Evolutionary conservation across 2,329 filamentous ascomycete genomes (phyloP).

Genomic region (Colletotrichum sp.): DNA sequence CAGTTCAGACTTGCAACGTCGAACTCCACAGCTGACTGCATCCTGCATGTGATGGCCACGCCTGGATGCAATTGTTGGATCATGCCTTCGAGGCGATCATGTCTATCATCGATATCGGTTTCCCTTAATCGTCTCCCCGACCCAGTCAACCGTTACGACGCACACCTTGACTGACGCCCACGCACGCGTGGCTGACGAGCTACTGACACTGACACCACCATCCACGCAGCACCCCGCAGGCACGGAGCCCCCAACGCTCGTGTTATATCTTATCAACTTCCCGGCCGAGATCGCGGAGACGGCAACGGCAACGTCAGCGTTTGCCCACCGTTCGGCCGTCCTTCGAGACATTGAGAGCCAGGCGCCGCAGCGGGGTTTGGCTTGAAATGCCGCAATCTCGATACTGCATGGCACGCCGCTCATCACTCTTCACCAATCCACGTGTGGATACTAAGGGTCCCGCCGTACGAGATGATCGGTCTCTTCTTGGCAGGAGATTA

Average conservation of each 20-base stretch:
- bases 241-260: slow-evolving; percentile 1
- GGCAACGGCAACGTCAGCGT: slow-evolving; percentile 9
- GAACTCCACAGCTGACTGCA: background rate
- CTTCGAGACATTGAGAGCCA: background rate
- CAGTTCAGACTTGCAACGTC: background rate
- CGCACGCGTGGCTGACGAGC: background rate
- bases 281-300: slow-evolving; percentile 19
- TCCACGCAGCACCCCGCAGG: background rate
- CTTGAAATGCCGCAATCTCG: slow-evolving; percentile 17
- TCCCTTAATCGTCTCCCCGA: background rate
- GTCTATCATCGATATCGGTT: background rate
- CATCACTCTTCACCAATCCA: slow-evolving; percentile 14
- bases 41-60: background rate
- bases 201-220: background rate
- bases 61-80: background rate
- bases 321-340: background rate
- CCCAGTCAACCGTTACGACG: background rate
- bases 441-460: slow-evolving; percentile 4
- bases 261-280: background rate
- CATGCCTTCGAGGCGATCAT: background rate
- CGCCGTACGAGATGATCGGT: slow-evolving; percentile 5
- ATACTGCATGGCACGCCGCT: slow-evolving; percentile 1
- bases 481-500: background rate
- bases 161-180: background rate
- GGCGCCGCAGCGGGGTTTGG: slow-evolving; percentile 1